phyloP scores from a whole-genome alignment of 768 basidiomycete species.

The Boletellus ananiceps region DNA sequence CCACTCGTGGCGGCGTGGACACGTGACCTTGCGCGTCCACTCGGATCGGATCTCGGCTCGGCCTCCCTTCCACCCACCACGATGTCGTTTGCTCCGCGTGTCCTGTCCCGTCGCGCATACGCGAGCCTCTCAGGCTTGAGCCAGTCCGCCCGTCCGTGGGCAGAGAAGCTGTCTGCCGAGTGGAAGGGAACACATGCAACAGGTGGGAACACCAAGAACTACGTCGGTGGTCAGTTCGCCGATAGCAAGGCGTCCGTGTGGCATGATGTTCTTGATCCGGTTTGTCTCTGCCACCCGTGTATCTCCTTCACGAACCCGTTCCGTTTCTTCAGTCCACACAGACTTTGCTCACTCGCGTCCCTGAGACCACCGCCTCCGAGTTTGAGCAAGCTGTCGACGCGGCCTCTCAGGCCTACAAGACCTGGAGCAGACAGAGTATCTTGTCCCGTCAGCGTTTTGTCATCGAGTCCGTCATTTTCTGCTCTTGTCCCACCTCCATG shows the following conservation, averaged over 20 bases:
- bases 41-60: slow-evolving; percentile 6
- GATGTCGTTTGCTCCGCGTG: slow-evolving; percentile 23
- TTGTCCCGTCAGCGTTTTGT: slow-evolving; percentile 84
- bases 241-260: slow-evolving; percentile 75
- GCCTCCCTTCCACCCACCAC: background rate
- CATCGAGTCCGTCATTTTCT: slow-evolving; percentile 63
- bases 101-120: slow-evolving; percentile 32
- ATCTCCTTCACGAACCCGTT: background rate
- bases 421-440: slow-evolving; percentile 84
- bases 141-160: slow-evolving; percentile 52
- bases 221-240: slow-evolving; percentile 84
- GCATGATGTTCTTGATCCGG: slow-evolving; percentile 89
- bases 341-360: slow-evolving; percentile 82
- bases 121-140: slow-evolving; percentile 50
- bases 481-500: background rate
- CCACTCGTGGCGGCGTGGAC: background rate
- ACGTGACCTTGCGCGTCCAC: slow-evolving; percentile 12
- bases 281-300: slow-evolving; percentile 36
- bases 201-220: slow-evolving; percentile 89
- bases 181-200: slow-evolving; percentile 87
- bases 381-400: slow-evolving; percentile 81
- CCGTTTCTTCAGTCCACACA: slow-evolving; percentile 68
- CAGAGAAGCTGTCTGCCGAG: slow-evolving; percentile 62
- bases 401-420: slow-evolving; percentile 80
- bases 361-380: slow-evolving; percentile 78